Evolutionary conservation across 2,329 filamentous ascomycete species (phyloP), one percentile per base, ranked within the genome.

Genomic region (Curvularia sp.): DNA sequence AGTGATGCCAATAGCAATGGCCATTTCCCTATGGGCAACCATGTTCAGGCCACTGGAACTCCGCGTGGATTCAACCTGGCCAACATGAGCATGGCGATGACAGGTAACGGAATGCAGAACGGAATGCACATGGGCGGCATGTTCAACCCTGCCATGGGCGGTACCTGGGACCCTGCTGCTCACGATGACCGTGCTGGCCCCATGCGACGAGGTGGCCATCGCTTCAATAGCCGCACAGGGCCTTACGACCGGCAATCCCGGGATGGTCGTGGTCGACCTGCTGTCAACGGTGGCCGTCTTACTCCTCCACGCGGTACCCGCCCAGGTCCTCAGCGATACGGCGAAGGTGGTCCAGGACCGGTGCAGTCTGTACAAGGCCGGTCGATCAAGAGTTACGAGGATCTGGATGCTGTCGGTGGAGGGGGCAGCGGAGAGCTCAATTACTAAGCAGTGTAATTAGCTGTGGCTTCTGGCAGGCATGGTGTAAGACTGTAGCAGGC

Each of bases 1-100:
- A 95, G 93, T 18, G 93, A 99, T 80, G 91, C 93, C 38, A 97
- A 96, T 74, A 96, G 91, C 69, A 97, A 97, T 70, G 94, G 94
- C 1, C 94, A 97, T 78, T 97, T 97, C 83, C 93, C 93, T 1
- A 86, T 92, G 42, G 84, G 87, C 48, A 91, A 90, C 69, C 91
- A 94, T 68, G 85, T 88, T 51, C 67, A 73, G 41, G 87, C 88
- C 39, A 87, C 89, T 5, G 94, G 94, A 46, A 97, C 94, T 5
- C 94, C 94, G 35, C 89, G 94, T 31, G 93, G 93, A 0, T 98
- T 98, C 82, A 96, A 92, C 71, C 82, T 98, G 28, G 85, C 90
- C 55, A 91, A 89, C 69, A 89, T 91, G 73, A 78, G 83, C 42
- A 84, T 87, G 53, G 79, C 83, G 42, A 87, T 92, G 72, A 62